Evolutionary conservation across 1,284 basidiomycete genomes (phyloP), one percentile per base, ranked within the genome.

Genomic region (Leccinum holopus): DNA sequence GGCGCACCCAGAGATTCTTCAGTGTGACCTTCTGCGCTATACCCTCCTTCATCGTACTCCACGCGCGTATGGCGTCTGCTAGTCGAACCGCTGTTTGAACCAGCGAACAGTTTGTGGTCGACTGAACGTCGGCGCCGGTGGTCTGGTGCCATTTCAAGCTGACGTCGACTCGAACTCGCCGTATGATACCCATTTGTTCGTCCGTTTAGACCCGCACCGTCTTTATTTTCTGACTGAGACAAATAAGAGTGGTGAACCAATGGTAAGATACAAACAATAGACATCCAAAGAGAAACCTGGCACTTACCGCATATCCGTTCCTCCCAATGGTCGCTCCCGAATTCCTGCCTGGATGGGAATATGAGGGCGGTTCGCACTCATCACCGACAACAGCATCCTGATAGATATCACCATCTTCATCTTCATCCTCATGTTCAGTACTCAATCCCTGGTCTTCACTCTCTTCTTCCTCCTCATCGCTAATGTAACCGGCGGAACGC

Each of bases 401-500:
- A 32, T 77, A 74, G 14, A 76, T 70, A 28, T 72, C 76, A 1
- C 67, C 83, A 2, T 80, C 82, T 3, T 84, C 82, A 2, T 80
- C 82, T 1, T 84, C 87, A 7, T 87, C 86, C 63, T 91, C 91
- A 61, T 91, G 91, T 69, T 92, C 92, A 30, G 87, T 79, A 59
- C 86, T 90, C 41, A 86, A 87, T 9, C 87, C 89, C 59, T 87
- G 89, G 18, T 84, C 87, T 53, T 87, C 85, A 2, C 63, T 11
- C 18, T 47, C 44, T 11, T 51, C 21, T 7, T 51, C 47, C 52
- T 90, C 88, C 2, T 91, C 90, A 62, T 92, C 92, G 64, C 88
- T 89, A 39, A 81, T 82, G 78, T 95, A 97, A 39, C 96, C 96
- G 1, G 87, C 95, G 25, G 87, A 84, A 62, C 95, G 84, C 35